Base-by-base conservation (phyloP, 75 land plant genomes). In the Pinus albicaulis region DNA sequence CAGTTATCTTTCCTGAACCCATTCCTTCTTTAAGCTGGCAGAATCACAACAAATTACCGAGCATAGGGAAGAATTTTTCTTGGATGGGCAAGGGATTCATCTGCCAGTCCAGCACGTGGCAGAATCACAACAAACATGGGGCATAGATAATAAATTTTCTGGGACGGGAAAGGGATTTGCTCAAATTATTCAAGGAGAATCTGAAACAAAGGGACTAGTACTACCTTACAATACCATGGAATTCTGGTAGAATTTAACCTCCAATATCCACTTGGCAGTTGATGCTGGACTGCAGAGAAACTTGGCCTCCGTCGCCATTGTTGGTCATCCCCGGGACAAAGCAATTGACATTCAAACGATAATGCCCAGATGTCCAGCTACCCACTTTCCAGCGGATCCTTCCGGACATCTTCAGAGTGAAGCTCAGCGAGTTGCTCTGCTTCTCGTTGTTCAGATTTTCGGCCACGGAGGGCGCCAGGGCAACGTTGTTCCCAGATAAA, bases 361-460 rank as follows among this genome's bases (percentile, higher is more conserved):
- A 89, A 34, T 28, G 73, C 17, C 86, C 83, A 26, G 90, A 85
- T 14, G 76, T 59, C 85, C 85, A 89, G 0, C 80, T 76, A 11
- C 90, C 90, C 17, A 89, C 90, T 74, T 81, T 82, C 87, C 87
- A 89, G 65, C 74, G 70, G 22, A 89, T 34, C 34, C 53, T 44
- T 19, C 90, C 90, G 34, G 34, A 61, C 7, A 85, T 34, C 64
- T 60, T 74, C 58, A 57, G 20, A 57, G 17, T 57, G 20, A 57
- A 15, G 20, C 20, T 57, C 58, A 57, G 20, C 58, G 19, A 3
- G 5, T 5, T 20, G 4, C 0, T 57, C 15, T 57, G 58, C 20
- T 76, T 56, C 16, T 85, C 90, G 77, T 14, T 36, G 38, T 31
- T 57, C 79, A 88, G 11, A 53, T 85, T 83, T 16, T 69, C 55